These are phyloP conservation scores for Phaeosphaeriaceae sp. DNA, from an alignment of 2,329 filamentous ascomycete species.

Conservation along the genomic window DNA sequence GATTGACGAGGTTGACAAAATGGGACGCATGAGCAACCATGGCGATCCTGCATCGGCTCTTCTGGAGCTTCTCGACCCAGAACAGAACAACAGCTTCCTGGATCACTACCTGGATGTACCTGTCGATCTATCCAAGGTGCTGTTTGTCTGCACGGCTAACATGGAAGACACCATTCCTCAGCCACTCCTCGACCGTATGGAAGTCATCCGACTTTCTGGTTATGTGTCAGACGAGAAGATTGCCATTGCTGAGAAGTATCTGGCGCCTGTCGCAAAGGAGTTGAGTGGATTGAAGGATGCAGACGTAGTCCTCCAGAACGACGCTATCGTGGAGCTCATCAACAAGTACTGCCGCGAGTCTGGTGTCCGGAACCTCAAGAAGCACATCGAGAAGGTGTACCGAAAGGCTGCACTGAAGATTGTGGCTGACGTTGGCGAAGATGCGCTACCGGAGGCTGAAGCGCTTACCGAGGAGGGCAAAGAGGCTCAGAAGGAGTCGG, in stretches of 20 bases:
- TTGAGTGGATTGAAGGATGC: slow-evolving; percentile 88
- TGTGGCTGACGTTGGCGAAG: slow-evolving; percentile 90
- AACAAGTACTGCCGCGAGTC: slow-evolving; percentile 98
- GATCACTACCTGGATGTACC: slow-evolving; percentile 99
- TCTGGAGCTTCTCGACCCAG: slow-evolving; percentile 91
- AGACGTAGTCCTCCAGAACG: slow-evolving; percentile 83
- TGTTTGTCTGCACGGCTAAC: slow-evolving; percentile 98
- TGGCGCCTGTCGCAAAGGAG: slow-evolving; percentile 93
- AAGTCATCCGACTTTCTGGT: slow-evolving; percentile 93
- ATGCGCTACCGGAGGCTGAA: slow-evolving; percentile 78
- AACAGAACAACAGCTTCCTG: slow-evolving; percentile 96
- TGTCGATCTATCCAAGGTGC: slow-evolving; percentile 94
- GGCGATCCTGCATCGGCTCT: slow-evolving; percentile 95
- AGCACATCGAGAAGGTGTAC: slow-evolving; percentile 99
- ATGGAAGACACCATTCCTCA: slow-evolving; percentile 98
- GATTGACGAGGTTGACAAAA: slow-evolving; percentile 98
- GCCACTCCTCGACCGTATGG: slow-evolving; percentile 94
- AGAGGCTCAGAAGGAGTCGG: slow-evolving; percentile 72
- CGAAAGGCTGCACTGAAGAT: slow-evolving; percentile 97
- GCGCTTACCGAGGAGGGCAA: slow-evolving; percentile 88
- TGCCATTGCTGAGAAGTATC: slow-evolving; percentile 93
- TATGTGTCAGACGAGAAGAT: slow-evolving; percentile 99
- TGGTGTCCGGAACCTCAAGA: slow-evolving; percentile 96
- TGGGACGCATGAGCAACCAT: slow-evolving; percentile 87
- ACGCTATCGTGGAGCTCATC: slow-evolving; percentile 94